Base-by-base conservation (phyloP, 2,329 filamentous ascomycete species). In the Diaporthe sp. region DNA sequence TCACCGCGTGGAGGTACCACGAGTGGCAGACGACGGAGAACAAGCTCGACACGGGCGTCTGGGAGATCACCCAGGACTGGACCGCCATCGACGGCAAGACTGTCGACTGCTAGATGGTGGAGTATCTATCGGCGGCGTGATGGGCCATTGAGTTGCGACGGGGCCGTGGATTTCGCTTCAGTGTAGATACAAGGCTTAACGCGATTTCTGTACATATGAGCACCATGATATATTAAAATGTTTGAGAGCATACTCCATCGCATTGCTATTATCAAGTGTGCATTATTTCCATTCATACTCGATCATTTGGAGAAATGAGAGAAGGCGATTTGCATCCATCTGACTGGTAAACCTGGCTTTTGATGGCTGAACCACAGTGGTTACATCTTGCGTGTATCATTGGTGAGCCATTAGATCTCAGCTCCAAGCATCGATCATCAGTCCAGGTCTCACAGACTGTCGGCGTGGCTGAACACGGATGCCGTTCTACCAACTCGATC, bases 131-230 rank as follows among this genome's bases (percentile, higher is more conserved):
- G 44, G n/a, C 12, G 17, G 39, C 37, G 37, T 3, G 39, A 46
- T 1, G 17, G 17, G 39, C 9, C 60, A 19, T 44, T 19, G 5
- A 13, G n/a, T 46, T 17, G 42, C 1, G 62, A 51, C 12, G 1
- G 62, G 62, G 7, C 8, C 17, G 42, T 6, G 31, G 31, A 51
- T 3, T 68, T 68, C 22, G 49, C 44, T 68, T 68, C 62, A 17
- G 13, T 68, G 62, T 68, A 51, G 31, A 68, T 68, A 51, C 62
- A 37, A 37, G 22, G 22, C 13, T 68, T 68, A 39, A 39, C 28
- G 46, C 28, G 62, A 53, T 51, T 68, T 39, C 46, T 68, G 62
- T 68, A 51, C 44, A 68, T 68, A 68, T 51, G 62, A 68, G 19
- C 62, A 39, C 13, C 31, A 68, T 53, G 62, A 68, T n/a, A 39